Evolutionary conservation across 75 land plant species (phyloP).

Genomic region (Selaginella tamariscina): DNA sequence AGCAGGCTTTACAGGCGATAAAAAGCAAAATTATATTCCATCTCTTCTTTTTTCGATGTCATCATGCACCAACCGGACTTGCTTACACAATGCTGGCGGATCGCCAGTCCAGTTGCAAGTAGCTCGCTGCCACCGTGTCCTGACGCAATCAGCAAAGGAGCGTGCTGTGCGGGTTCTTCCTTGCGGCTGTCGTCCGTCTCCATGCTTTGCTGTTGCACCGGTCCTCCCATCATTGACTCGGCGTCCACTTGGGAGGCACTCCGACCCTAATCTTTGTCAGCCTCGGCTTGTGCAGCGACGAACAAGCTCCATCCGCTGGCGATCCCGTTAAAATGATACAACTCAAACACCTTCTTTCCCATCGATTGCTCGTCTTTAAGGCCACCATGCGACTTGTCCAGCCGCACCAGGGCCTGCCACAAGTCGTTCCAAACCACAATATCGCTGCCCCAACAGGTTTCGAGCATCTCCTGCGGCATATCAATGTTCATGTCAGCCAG

Average conservation of each 20-base stretch:
- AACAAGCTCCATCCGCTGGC: slow-evolving; percentile 49
- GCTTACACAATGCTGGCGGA: slow-evolving; percentile 92
- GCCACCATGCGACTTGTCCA: slow-evolving; percentile 73
- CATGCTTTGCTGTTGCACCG: slow-evolving; percentile 13
- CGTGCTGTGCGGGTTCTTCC: slow-evolving; percentile 69
- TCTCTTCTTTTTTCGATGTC: too few relatives aligned
- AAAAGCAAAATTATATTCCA: too few relatives aligned
- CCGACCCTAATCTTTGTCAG: slow-evolving; percentile 64
- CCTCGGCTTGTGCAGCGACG: slow-evolving; percentile 62
- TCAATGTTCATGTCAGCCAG: slow-evolving; percentile 46
- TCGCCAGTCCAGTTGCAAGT: slow-evolving; percentile 85
- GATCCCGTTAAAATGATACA: slow-evolving; percentile 96
- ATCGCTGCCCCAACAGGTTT: slow-evolving; percentile 47
- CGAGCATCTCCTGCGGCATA: slow-evolving; percentile 58
- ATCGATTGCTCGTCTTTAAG: slow-evolving; percentile 53
- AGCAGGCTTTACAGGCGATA: too few relatives aligned
- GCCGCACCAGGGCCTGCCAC: slow-evolving; percentile 75
- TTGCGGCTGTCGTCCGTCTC: not conserved
- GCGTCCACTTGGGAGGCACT: slow-evolving; percentile 96
- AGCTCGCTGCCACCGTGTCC: slow-evolving; percentile 96
- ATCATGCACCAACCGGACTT: too few relatives aligned
- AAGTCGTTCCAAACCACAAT: slow-evolving; percentile 95
- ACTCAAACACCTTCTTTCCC: slow-evolving; percentile 74
- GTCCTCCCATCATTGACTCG: slow-evolving; percentile 44
- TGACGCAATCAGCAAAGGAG: slow-evolving; percentile 84